Evolutionary conservation across 2,329 filamentous ascomycete species (phyloP).

Genomic region (Coccinonectria pachysandricola): DNA sequence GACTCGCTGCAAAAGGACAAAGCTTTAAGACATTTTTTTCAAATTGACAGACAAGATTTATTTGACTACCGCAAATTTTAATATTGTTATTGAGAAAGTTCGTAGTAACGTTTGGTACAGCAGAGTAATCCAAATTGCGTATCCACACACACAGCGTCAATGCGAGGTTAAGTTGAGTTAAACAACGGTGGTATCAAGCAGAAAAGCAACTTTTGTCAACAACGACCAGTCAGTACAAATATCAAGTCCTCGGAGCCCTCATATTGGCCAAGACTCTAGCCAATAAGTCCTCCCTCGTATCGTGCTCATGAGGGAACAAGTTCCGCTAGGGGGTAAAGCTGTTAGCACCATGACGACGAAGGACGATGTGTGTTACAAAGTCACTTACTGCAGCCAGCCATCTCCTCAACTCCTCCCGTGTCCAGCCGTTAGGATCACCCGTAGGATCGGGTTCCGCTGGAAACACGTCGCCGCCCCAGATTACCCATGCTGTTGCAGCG

Average conservation of each 20-base stretch:
- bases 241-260: slow-evolving; percentile 27
- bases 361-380: neutral
- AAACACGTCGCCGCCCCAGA: slow-evolving; percentile 81
- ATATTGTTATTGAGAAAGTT: no score
- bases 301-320: slow-evolving; percentile 32
- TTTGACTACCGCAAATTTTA: no score
- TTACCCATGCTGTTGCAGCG: slow-evolving; percentile 57
- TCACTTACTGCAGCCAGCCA: slow-evolving; percentile 66
- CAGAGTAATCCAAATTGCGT: no score
- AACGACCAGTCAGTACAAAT: no score
- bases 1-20: no score
- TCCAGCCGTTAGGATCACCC: slow-evolving; percentile 64
- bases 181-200: no score
- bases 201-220: no score
- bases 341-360: neutral
- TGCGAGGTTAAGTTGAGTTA: no score
- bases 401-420: slow-evolving; percentile 63
- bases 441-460: slow-evolving; percentile 65
- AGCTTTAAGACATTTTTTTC: no score
- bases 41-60: no score
- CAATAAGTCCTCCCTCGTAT: slow-evolving; percentile 35
- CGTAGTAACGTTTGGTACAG: no score
- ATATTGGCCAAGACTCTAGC: slow-evolving; percentile 38
- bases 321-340: slow-evolving; percentile 27
- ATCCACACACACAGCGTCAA: no score